Evolutionary conservation across 179 eudicot genomes (phyloP), one percentile per base, ranked within the genome.

Genomic region (Drosera spatulata): DNA sequence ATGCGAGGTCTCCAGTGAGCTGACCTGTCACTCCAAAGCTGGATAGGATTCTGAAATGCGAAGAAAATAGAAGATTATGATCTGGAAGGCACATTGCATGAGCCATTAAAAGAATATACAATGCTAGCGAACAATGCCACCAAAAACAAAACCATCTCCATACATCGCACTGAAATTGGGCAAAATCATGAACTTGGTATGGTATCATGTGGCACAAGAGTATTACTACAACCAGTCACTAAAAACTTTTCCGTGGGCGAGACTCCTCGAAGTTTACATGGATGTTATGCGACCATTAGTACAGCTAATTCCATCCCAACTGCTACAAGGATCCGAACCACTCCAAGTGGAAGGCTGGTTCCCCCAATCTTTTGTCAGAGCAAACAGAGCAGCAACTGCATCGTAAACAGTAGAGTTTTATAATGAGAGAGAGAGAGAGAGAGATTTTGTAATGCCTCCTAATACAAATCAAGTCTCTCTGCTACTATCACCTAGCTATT

Each of bases 221-320:
- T 22, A 22, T 1, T 22, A 22, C 33, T 22, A 22, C 33, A 0
- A 22, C 33, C 33, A 22, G 33, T 22, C 1, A 22, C 33, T 22
- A 22, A 22, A 22, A 22, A 22, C 33, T 22, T 22, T 22, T 22
- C 33, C 33, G 33, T 22, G 33, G 33, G 33, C 1, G 33, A 22
- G 33, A 22, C 33, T 22, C 33, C 33, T 22, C 54, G 58, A 33
- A 42, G 63, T 77, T 78, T 73, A 88, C 96, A 88, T 78, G 2
- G 85, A 59, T 6, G 77, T 78, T 48, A 88, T 83, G 15, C 94
- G 80, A 47, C 78, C 53, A 63, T 66, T 61, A 10, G 11, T 71
- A 74, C 96, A 88, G 14, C 2, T 15, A 64, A 88, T 73, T 62
- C 96, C 96, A 22, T 78, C 96, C 96, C 96, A 88, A 22, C 48